Evolutionary conservation across 163 green algal genomes (phyloP).

Genomic region (Prototheca cutis): DNA sequence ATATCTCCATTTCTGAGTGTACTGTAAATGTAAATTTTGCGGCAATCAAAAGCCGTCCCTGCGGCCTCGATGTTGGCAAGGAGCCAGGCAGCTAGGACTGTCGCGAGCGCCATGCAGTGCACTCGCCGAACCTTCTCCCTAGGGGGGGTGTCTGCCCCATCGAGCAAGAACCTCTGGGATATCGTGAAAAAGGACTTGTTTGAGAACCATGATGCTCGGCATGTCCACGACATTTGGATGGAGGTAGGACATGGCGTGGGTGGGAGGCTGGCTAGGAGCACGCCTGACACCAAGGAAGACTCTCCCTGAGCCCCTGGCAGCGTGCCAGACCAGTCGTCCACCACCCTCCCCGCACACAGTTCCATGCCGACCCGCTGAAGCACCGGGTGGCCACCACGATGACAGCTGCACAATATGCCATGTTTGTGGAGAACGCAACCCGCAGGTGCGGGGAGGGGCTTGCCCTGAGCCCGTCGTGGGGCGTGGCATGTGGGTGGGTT

Average conservation of each 20-base stretch:
- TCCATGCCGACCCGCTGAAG: conserved; percentile 31
- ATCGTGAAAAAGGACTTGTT: conserved; percentile 23
- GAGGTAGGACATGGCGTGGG: no score
- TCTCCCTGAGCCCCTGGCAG: no score
- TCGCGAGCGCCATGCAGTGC: not conserved
- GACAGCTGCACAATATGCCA: conserved; percentile 22
- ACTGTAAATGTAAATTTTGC: no score
- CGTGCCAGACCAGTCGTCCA: no score
- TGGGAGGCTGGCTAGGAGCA: no score
- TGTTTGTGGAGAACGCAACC: conserved; percentile 29
- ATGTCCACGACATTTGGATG: conserved; percentile 33
- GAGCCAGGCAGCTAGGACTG: not conserved
- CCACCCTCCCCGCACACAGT: no score
- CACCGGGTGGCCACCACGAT: conserved; percentile 34
- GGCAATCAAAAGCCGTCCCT: no score
- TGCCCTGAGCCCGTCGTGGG: no score
- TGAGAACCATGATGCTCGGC: conserved; percentile 18
- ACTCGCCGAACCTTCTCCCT: not conserved
- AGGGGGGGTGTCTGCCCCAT: conserved; percentile 1
- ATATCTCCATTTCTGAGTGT: no score
- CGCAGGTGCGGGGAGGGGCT: no score
- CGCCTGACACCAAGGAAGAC: no score
- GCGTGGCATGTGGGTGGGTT: not conserved
- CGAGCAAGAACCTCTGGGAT: conserved; percentile 30
- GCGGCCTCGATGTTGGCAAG: not conserved